Evolutionary conservation across 306 rosid species (phyloP), one percentile per base, ranked within the genome.

Genomic region (Begonia masoniana): DNA sequence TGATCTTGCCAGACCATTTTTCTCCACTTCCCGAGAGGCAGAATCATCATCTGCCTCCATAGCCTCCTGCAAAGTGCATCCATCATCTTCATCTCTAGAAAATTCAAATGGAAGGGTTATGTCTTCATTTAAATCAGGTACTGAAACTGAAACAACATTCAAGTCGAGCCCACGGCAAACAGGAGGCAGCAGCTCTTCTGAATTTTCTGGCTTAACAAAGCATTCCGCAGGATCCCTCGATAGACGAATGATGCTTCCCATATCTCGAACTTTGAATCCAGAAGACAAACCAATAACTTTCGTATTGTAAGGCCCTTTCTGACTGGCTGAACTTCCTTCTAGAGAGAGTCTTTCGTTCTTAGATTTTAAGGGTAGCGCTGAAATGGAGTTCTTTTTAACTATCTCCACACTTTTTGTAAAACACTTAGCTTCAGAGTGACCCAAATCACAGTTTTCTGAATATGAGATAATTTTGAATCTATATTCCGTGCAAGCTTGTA

Each of bases 381-480:
- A 59, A 59, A 51, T 58, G 4, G 83, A 62, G 54, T 64, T 74
- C 62, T 74, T 92, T 51, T 72, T 71, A 58, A 92, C 66, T 66
- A 92, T 64, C 78, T 86, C 99, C 45, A 86, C 58, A 55, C 99
- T 92, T 76, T 76, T 86, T 58, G 96, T 86, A 78, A 92, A 92
- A 75, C 99, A 92, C 78, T 82, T 86, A 0, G 88, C 88, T 80
- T 92, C 88, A 21, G 99, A 92, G 79, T 92, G 99, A 66, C 99
- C 99, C 70, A 79, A 76, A 69, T 92, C 99, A 55, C 88, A 73
- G 13, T 41, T 55, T 59, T 86, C 93, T 0, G 83, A 75, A 58
- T 53, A 83, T 15, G 99, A 92, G 57, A 92, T 50, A 9, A 92
- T 83, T 57, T 93, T 74, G 60, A 92, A 92, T 4, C 84, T 79